phyloP scores from a whole-genome alignment of 192 early-diverging fungal species.

The Helicostylum pulchrum region DNA sequence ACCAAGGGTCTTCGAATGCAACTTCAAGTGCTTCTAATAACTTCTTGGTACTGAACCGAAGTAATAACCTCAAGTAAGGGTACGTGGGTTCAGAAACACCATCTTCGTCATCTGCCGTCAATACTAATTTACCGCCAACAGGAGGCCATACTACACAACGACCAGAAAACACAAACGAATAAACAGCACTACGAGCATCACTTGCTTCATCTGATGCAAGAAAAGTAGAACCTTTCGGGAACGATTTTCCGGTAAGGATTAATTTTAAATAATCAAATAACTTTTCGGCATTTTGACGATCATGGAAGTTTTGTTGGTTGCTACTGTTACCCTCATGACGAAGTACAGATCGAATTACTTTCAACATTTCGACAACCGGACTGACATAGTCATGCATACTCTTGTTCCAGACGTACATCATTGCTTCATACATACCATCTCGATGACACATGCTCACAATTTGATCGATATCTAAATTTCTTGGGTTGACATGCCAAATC shows the following conservation, averaged over 20 bases:
- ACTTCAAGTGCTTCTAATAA: slow-evolving; percentile 50
- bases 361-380: slow-evolving; percentile 53
- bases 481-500: slow-evolving; percentile 56
- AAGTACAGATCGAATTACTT: slow-evolving; percentile 48
- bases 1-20: slow-evolving; percentile 60
- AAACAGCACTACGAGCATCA: slow-evolving; percentile 49
- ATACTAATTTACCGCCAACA: slow-evolving; percentile 47
- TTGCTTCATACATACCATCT: slow-evolving; percentile 51
- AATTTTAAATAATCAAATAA: slow-evolving; percentile 53
- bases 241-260: slow-evolving; percentile 47
- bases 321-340: slow-evolving; percentile 3
- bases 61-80: slow-evolving; percentile 52
- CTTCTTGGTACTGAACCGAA: slow-evolving; percentile 50
- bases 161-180: slow-evolving; percentile 61
- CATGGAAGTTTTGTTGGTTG: neutral
- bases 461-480: slow-evolving; percentile 56
- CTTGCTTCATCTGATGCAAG: slow-evolving; percentile 38
- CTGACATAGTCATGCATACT: slow-evolving; percentile 60
- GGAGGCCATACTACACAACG: slow-evolving; percentile 60
- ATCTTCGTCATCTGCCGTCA: slow-evolving; percentile 51
- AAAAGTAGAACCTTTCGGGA: slow-evolving; percentile 44
- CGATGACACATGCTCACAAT: slow-evolving; percentile 53
- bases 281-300: slow-evolving; percentile 40
- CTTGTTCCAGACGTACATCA: slow-evolving; percentile 61
- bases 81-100: slow-evolving; percentile 54